These are phyloP conservation scores for Rhododendron mucronatum DNA, from an alignment of 148 eudicot genomes.

Conservation along the genomic window DNA sequence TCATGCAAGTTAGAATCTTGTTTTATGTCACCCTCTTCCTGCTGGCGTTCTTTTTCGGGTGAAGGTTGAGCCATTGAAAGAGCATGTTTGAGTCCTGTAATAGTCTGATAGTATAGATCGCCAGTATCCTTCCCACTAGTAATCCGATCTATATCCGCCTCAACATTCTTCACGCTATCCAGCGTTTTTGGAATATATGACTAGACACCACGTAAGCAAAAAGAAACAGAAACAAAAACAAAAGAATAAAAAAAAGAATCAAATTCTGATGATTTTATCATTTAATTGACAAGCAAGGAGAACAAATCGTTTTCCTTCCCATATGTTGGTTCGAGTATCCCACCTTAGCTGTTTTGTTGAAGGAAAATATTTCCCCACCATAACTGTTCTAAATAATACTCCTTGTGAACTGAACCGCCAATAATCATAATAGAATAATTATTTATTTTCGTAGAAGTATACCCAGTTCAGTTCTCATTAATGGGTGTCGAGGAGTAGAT, in stretches of 20 bases:
- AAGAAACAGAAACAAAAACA: background rate
- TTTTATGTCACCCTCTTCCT: slow-evolving; percentile 12
- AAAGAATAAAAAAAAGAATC: background rate
- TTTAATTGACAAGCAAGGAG: background rate
- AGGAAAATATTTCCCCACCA: background rate
- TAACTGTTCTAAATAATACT: background rate
- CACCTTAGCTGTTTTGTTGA: background rate
- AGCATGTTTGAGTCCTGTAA: slow-evolving; percentile 61
- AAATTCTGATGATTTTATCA: background rate
- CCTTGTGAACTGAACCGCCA: background rate
- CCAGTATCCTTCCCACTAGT: slow-evolving; percentile 65
- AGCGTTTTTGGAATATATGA: slow-evolving; percentile 83
- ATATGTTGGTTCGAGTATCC: background rate
- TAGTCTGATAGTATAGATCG: slow-evolving; percentile 70
- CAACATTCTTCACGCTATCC: slow-evolving; percentile 74
- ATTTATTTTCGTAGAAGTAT: background rate
- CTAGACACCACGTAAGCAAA: slow-evolving; percentile 25
- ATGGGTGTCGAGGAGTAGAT: no score
- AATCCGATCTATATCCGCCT: slow-evolving; percentile 67
- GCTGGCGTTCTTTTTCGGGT: slow-evolving; percentile 15
- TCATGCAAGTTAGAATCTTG: slow-evolving; percentile 21
- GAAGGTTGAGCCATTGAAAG: slow-evolving; percentile 24
- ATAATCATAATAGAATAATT: no score
- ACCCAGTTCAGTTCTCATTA: no score
- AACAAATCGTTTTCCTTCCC: background rate